Base-by-base conservation (phyloP, 2,329 filamentous ascomycete species). In the Periglandula ipomoeae region DNA sequence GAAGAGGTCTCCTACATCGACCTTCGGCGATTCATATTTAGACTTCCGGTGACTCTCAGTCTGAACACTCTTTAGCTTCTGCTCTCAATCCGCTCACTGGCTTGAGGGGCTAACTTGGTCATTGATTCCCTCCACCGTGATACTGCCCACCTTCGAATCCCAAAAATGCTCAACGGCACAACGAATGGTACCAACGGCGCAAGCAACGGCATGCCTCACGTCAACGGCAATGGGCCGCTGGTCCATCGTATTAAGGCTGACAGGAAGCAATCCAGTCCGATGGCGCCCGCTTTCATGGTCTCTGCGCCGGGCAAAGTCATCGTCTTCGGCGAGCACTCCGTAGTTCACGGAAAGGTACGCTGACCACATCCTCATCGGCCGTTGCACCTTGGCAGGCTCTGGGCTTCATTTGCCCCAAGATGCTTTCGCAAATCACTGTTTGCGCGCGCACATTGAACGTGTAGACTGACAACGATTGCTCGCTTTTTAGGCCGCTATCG, bases 241-340 rank as follows among this genome's bases (percentile, higher is more conserved):
- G 50, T 59, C 46, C 57, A 66, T 50, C 65, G 66, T 46, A 60
- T 65, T 52, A 74, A 58, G 56, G 62, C 70, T 59, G 65, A 70
- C 44, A 76, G 80, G 63, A 83, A 79, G 57, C 68, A 73, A 52
- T 84, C 80, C 10, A 79, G 70, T 49, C 81, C 81, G 3, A 80
- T 84, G 80, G 81, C 93, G 69, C 90, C 91, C 39, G 74, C 90
- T 52, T 98, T 98, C 65, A 95, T 98, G 87, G 90, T 97, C 50
- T 97, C 93, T 15, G 91, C 94, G 2, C 93, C 93, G 0, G 94
- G 91, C 55, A 98, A 98, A 67, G 93, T 96, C 62, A 98, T 98
- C 65, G 88, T 97, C 47, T 97, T 91, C 70, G 93, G 93, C 56
- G 93, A 98, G 67, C 93, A 98, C 71, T 87, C 93, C 2, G 93